Conservation (phyloP, 345 rosid species). For the Nasturtium officinale region DNA sequence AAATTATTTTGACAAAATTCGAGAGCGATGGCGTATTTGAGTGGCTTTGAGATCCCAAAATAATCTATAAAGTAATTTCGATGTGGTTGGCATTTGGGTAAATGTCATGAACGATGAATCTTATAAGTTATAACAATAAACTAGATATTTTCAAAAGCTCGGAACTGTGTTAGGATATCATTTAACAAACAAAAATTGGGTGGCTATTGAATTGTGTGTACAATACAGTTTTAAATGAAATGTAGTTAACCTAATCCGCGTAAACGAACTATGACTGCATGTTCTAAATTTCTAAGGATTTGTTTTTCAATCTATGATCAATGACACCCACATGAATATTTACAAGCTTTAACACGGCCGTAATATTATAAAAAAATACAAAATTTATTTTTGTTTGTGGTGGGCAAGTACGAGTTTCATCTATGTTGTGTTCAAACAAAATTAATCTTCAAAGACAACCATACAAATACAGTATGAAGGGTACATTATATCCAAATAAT, state of each 20-base stretch:
- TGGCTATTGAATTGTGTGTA: not conserved
- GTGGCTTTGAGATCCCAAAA: not conserved
- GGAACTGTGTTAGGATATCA: not conserved
- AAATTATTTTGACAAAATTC: not conserved
- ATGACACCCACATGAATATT: too few species aligned
- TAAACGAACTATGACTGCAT: too few species aligned
- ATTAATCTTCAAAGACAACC: constrained; percentile 26
- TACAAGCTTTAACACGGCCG: not conserved
- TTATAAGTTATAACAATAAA: not conserved
- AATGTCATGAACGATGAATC: not conserved
- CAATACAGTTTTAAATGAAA: not conserved
- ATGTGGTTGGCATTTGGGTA: not conserved
- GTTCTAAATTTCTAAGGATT: too few species aligned
- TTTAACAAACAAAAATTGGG: too few species aligned
- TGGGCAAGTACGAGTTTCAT: constrained; percentile 26
- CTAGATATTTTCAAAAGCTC: not conserved
- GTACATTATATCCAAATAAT: constrained; percentile 8
- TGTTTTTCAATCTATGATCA: too few species aligned
- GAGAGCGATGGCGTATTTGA: not conserved
- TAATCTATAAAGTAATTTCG: not conserved
- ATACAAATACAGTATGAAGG: constrained; percentile 19
- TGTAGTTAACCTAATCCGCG: not conserved
- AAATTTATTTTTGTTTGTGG: not conserved
- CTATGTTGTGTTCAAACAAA: constrained; percentile 33
- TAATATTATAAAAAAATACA: not conserved